Percentiles rank a stretch among this genome's conserved stretches.
phyloP scores from a whole-genome alignment of 306 rosid species.

The Cercis canadensis region DNA sequence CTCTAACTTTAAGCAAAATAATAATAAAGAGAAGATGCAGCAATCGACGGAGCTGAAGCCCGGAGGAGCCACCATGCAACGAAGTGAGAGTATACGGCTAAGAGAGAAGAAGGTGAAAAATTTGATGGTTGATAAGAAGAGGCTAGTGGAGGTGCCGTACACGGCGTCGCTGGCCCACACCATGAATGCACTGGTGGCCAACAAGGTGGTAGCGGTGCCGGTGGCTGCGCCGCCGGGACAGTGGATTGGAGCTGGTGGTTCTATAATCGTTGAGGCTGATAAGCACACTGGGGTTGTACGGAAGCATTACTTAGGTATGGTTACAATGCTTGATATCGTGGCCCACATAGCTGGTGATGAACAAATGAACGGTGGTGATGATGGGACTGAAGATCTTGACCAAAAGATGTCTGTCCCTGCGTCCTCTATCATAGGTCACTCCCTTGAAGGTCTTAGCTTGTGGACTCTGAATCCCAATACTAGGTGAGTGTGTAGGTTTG shows the following conservation, averaged over 20 bases:
- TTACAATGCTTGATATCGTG: constrained; percentile 85
- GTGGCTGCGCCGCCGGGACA: constrained; percentile 96
- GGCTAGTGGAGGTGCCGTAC: constrained; percentile 90
- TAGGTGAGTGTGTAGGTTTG: constrained; percentile 44
- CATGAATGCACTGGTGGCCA: constrained; percentile 76
- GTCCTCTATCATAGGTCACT: constrained; percentile 72
- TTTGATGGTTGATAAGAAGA: constrained; percentile 58
- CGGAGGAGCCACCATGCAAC: constrained; percentile 32
- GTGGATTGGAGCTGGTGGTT: constrained; percentile 93
- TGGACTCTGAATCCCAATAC: constrained; percentile 90
- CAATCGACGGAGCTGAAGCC: constrained; percentile 16
- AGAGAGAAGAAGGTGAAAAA: constrained; percentile 66
- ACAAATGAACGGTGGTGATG: constrained; percentile 42
- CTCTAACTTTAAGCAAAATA: background rate
- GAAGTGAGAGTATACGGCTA: constrained; percentile 34
- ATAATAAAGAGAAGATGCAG: constrained; percentile 48
- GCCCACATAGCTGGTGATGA: constrained; percentile 79
- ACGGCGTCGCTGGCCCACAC: constrained; percentile 80
- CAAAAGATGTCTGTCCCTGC: constrained; percentile 67
- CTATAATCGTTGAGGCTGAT: constrained; percentile 85
- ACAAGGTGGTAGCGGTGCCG: constrained; percentile 74
- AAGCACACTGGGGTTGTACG: constrained; percentile 63
- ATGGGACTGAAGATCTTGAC: constrained; percentile 57
- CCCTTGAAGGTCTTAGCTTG: constrained; percentile 76
- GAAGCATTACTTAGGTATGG: constrained; percentile 92